A percentile compares a stretch with the other conserved stretches of the same genome.
Conservation (phyloP, 2,329 filamentous ascomycete genomes). For the Fusarium zealandicum region DNA sequence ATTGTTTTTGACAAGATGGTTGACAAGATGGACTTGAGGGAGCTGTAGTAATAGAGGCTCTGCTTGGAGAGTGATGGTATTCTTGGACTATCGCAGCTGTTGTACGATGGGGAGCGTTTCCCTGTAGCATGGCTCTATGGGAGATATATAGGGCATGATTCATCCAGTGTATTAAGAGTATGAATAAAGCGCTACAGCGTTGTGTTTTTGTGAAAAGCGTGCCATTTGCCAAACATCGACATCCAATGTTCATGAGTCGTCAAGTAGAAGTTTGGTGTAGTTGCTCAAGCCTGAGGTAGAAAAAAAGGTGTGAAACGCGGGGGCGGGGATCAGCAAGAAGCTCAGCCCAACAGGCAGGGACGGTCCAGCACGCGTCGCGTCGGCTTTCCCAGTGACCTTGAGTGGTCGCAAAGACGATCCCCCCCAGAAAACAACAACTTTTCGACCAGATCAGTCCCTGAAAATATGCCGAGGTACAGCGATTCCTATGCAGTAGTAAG, state of each 20-base stretch:
- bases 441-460: conserved; percentile 12
- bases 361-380: conserved; percentile 35
- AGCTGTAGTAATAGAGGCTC: background rate
- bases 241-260: too few relatives aligned
- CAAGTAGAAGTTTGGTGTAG: too few relatives aligned
- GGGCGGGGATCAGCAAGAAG: conserved; percentile 27
- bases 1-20: conserved; percentile 9
- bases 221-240: too few relatives aligned
- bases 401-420: conserved; percentile 16
- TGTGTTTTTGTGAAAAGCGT: too few relatives aligned
- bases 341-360: background rate
- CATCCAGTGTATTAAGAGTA: too few relatives aligned
- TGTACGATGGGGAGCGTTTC: background rate
- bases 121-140: background rate
- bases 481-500: background rate
- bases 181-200: too few relatives aligned
- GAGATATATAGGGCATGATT: too few relatives aligned
- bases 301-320: conserved; percentile 21
- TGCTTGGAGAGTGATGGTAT: conserved; percentile 8
- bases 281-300: background rate
- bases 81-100: background rate
- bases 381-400: conserved; percentile 15
- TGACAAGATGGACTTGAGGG: conserved; percentile 4
- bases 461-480: conserved; percentile 39
- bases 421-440: conserved; percentile 27